phyloP scores from a whole-genome alignment of 768 basidiomycete species.

The Leccinum subgranulosum region DNA sequence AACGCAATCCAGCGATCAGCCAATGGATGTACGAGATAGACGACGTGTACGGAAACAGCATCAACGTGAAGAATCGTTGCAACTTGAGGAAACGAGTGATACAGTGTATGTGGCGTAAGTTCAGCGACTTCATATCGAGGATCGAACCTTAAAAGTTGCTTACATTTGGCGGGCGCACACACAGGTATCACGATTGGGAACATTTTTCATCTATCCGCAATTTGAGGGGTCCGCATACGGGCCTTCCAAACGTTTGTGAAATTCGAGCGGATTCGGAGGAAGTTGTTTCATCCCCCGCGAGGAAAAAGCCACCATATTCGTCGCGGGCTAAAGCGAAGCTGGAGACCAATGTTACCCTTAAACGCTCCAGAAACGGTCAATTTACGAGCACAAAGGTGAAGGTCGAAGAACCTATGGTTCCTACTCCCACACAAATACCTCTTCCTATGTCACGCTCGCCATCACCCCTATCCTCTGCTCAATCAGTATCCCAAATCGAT shows the following conservation, averaged over 20 bases:
- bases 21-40: conserved; percentile 41
- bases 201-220: conserved; percentile 95
- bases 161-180: conserved; percentile 2
- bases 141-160: conserved; percentile 2
- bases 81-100: conserved; percentile 25
- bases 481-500: conserved; percentile 24
- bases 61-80: conserved; percentile 20
- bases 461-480: conserved; percentile 30
- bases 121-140: conserved; percentile 8
- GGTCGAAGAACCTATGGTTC: conserved; percentile 16
- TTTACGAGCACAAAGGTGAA: conserved; percentile 22
- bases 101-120: conserved; percentile 86
- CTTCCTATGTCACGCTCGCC: conserved; percentile 39
- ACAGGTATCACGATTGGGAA: conserved; percentile 90
- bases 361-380: conserved; percentile 23
- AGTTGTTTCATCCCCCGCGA: conserved; percentile 29
- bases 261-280: conserved; percentile 31
- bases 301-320: conserved; percentile 33
- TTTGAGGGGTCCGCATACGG: conserved; percentile 76
- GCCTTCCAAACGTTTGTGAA: conserved; percentile 65
- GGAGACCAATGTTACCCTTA: conserved; percentile 14
- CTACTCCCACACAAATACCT: conserved; percentile 33
- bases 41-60: conserved; percentile 41
- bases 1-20: conserved; percentile 23
- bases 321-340: conserved; percentile 29